These are phyloP conservation scores for Entomortierella chlamydospora DNA, from an alignment of 192 early-diverging fungal species.

Conservation along the genomic window DNA sequence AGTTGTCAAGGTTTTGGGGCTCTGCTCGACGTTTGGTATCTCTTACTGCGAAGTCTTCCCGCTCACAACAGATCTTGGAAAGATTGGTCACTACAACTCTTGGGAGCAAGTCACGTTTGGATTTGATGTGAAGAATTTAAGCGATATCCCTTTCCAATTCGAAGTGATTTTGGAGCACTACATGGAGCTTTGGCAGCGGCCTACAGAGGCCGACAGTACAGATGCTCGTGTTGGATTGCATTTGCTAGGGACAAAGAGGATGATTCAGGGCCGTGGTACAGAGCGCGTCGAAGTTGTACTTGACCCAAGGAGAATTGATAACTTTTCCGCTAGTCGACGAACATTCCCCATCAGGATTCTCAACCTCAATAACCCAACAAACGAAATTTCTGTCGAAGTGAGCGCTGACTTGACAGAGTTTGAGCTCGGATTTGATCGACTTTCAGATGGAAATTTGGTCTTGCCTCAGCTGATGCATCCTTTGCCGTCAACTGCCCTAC, in stretches of 20 bases:
- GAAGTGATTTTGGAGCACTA: constrained; percentile 59
- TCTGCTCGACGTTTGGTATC: constrained; percentile 70
- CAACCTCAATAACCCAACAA: constrained; percentile 77
- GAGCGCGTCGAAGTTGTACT: constrained; percentile 69
- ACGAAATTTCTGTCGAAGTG: constrained; percentile 64
- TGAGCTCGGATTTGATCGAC: constrained; percentile 80
- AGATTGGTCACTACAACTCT: constrained; percentile 80
- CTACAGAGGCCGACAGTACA: background rate
- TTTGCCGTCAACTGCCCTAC: constrained; percentile 60
- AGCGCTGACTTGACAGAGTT: constrained; percentile 72
- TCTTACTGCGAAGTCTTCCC: constrained; percentile 60
- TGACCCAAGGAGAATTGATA: constrained; percentile 70
- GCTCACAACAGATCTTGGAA: constrained; percentile 76
- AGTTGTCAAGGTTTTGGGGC: constrained; percentile 69
- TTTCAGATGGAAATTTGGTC: constrained; percentile 72
- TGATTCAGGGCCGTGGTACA: constrained; percentile 29
- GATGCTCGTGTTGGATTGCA: background rate
- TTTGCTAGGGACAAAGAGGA: constrained; percentile 28
- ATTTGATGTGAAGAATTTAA: constrained; percentile 72
- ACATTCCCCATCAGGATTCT: constrained; percentile 63
- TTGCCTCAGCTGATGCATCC: constrained; percentile 82
- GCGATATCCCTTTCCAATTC: constrained; percentile 73
- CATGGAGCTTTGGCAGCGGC: constrained; percentile 55
- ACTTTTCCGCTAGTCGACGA: constrained; percentile 60
- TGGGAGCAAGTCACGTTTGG: constrained; percentile 71